These are phyloP conservation scores for Scheffersomyces ergatensis DNA, from an alignment of 805 yeast species.

Conservation along the genomic window DNA sequence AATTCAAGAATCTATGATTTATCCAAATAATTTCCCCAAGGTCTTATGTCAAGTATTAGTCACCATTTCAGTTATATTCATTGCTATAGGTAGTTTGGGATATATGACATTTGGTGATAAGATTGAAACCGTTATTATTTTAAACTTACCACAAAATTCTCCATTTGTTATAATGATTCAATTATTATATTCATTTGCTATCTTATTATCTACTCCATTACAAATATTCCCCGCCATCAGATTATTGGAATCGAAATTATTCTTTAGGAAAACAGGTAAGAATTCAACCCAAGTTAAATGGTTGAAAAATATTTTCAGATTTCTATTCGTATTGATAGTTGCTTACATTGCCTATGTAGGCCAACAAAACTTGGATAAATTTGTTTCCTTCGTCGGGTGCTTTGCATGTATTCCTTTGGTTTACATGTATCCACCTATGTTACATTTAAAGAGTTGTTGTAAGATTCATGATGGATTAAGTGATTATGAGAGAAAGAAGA, in stretches of 20 bases:
- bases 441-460: conserved; percentile 59
- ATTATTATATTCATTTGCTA: conserved; percentile 70
- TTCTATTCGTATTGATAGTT: conserved; percentile 51
- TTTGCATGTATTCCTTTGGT: conserved; percentile 85
- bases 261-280: conserved; percentile 56
- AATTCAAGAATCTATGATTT: conserved; percentile 75
- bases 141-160: conserved; percentile 71
- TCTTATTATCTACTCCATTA: conserved; percentile 74
- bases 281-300: conserved; percentile 52
- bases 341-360: conserved; percentile 63
- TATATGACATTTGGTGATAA: conserved; percentile 66
- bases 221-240: conserved; percentile 79
- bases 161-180: conserved; percentile 62
- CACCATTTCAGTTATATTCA: conserved; percentile 62
- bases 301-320: conserved; percentile 61
- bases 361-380: conserved; percentile 64
- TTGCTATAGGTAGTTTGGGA: conserved; percentile 64
- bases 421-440: conserved; percentile 80
- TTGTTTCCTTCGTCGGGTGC: conserved; percentile 80
- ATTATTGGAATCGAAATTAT: conserved; percentile 63
- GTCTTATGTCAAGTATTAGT: conserved; percentile 60
- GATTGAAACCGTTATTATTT: conserved; percentile 64
- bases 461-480: conserved; percentile 13
- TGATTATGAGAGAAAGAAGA: conserved; percentile 21
- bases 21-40: conserved; percentile 70